phyloP scores from a whole-genome alignment of 2,329 filamentous ascomycete species.

The Chaetomiaceae sp. region DNA sequence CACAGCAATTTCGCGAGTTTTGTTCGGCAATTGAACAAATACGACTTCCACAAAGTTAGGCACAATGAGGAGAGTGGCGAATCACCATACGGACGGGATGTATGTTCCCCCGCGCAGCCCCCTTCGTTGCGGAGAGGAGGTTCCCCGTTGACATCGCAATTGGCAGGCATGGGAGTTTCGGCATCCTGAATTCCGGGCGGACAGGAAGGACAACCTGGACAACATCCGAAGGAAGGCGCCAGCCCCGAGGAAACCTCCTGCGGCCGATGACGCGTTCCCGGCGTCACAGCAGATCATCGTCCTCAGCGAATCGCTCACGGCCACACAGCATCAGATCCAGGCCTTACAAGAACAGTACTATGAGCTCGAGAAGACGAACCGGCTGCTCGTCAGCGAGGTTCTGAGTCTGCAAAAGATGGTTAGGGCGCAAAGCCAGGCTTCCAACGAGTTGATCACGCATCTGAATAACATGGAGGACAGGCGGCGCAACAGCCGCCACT shows the following conservation, averaged over 20 bases:
- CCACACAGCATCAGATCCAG: slow-evolving; percentile 88
- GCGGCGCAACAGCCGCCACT: slow-evolving; percentile 36
- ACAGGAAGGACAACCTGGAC: slow-evolving; percentile 93
- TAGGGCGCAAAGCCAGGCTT: slow-evolving; percentile 51
- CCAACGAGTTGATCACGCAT: slow-evolving; percentile 52
- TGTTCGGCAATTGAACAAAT: slow-evolving; percentile 92
- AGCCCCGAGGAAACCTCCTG: slow-evolving; percentile 70
- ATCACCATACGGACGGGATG: slow-evolving; percentile 74
- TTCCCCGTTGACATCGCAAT: slow-evolving; percentile 27
- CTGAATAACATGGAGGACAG: slow-evolving; percentile 44
- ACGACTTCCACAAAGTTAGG: slow-evolving; percentile 97
- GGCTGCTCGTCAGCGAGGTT: slow-evolving; percentile 56
- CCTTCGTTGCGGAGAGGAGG: neutral
- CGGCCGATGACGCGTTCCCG: slow-evolving; percentile 63
- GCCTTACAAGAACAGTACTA: slow-evolving; percentile 78
- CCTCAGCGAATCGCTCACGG: slow-evolving; percentile 79
- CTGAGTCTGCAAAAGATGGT: slow-evolving; percentile 55
- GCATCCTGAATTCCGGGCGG: slow-evolving; percentile 90
- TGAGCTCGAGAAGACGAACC: slow-evolving; percentile 62
- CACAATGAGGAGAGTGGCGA: slow-evolving; percentile 81
- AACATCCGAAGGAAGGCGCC: slow-evolving; percentile 95
- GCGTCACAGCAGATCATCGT: slow-evolving; percentile 84
- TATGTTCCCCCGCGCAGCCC: slow-evolving; percentile 36
- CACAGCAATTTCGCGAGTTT: slow-evolving; percentile 98
- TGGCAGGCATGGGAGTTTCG: slow-evolving; percentile 88